Evolutionary conservation across 2,329 filamentous ascomycete species (phyloP).

Genomic region (Ascochyta fabae): DNA sequence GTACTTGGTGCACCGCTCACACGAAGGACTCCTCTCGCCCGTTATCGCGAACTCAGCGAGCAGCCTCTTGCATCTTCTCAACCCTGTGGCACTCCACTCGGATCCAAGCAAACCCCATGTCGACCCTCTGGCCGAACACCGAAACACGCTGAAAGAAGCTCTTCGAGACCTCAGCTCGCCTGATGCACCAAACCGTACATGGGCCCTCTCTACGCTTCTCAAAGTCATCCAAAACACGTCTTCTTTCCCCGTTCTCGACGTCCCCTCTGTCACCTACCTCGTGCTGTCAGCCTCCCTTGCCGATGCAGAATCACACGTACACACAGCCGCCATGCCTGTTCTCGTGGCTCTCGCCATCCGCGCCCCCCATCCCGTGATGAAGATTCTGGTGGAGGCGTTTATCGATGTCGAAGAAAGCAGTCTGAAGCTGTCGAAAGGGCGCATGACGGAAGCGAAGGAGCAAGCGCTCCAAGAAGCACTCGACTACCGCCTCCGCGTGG

Average conservation of each 20-base stretch:
- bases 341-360: slow-evolving; percentile 66
- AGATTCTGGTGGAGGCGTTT: slow-evolving; percentile 71
- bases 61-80: slow-evolving; percentile 59
- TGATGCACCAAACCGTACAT: slow-evolving; percentile 47
- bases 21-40: slow-evolving; percentile 18
- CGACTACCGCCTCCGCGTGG: slow-evolving; percentile 71
- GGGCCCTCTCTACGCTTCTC: slow-evolving; percentile 42
- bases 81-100: slow-evolving; percentile 57
- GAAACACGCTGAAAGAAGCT: slow-evolving; percentile 29
- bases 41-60: slow-evolving; percentile 36
- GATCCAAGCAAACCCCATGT: not conserved
- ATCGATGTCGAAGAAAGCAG: slow-evolving; percentile 64
- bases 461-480: slow-evolving; percentile 50
- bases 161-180: slow-evolving; percentile 41
- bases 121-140: slow-evolving; percentile 58
- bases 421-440: slow-evolving; percentile 23
- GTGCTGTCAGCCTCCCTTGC: slow-evolving; percentile 69
- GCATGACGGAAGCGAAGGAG: slow-evolving; percentile 29
- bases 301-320: slow-evolving; percentile 74
- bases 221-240: slow-evolving; percentile 59
- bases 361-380: slow-evolving; percentile 67
- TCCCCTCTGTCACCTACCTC: slow-evolving; percentile 69
- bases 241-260: slow-evolving; percentile 66
- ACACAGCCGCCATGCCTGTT: slow-evolving; percentile 70
- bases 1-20: slow-evolving; percentile 28